Base-by-base conservation (phyloP, 495 filamentous ascomycete genomes). In the Opeltia flavorubescens region DNA sequence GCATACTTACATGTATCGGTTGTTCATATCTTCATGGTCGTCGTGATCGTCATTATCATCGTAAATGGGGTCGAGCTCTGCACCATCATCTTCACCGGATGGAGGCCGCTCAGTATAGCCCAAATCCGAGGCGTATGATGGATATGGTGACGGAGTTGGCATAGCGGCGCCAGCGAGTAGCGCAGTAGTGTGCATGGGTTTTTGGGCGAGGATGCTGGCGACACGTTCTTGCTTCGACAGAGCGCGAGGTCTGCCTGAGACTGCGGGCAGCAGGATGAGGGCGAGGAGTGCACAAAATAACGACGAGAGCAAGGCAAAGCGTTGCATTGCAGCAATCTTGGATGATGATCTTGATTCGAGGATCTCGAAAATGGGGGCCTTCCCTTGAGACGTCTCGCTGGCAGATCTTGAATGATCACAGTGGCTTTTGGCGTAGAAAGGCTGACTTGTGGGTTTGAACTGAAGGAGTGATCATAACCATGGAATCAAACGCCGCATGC, bases 91-190 rank as follows among this genome's bases (percentile, higher is more conserved):
- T 6, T 31, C 13, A 31, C 21, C 2, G 18, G 13, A 9, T 11
- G 38, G 38, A 12, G 18, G 38, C 13, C 38, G 38, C 38, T 25
- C 21, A 5, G 38, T 41, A 21, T 41, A 41, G 15, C 38, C 38
- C 21, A 41, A 25, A 25, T 41, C 38, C 12, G 38, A 41, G 13
- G 12, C 21, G 13, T 21, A 17, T 21, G 38, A 21, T n/a, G 38
- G 38, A 20, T 41, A 41, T 1, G 30, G 8, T 4, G 25, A 18
- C 1, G 50, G 8, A 1, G 36, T n/a, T 0, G 50, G 39, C 31
- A 47, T 49, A 8, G 51, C 51, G 15, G 51, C 51, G 17, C 53
- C 50, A 29, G 53, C 53, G 21, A 55, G 50, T 15, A 55, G 43
- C 0, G 50, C 53, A 29, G 43, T 50, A 2, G 53, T 55, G 43